phyloP scores from a whole-genome alignment of 179 eudicot genomes.

The Beta lomatogona region DNA sequence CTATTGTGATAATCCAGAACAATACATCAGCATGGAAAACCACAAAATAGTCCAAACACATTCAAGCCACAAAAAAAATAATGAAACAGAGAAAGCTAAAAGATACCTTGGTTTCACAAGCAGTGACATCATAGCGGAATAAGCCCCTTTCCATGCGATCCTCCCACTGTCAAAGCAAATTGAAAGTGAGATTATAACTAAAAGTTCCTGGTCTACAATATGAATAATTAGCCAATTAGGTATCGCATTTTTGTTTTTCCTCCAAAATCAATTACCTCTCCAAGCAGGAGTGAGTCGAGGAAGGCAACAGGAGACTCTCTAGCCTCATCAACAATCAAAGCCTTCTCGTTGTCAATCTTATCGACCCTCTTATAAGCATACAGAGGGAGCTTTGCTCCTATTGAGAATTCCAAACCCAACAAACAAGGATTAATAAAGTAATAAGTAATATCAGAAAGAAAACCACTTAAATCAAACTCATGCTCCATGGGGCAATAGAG shows the following conservation, averaged over 20 bases:
- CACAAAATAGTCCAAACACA: not conserved
- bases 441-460: not conserved
- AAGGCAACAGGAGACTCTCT: conserved; percentile 74
- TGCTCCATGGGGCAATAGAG: not conserved
- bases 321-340: conserved; percentile 37
- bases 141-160: conserved; percentile 88
- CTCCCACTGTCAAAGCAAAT: conserved; percentile 74
- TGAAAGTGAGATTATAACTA: not conserved
- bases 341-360: conserved; percentile 46
- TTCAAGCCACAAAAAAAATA: not conserved
- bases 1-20: conserved; percentile 30
- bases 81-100: conserved; percentile 9
- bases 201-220: not conserved
- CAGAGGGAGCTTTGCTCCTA: conserved; percentile 87
- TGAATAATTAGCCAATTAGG: not conserved
- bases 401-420: not conserved
- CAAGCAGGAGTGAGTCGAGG: conserved; percentile 87
- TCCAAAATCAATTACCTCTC: conserved; percentile 61
- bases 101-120: conserved; percentile 89
- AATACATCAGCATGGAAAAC: conserved; percentile 18
- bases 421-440: conserved; percentile 14
- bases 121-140: conserved; percentile 97
- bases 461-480: not conserved
- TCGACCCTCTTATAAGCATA: conserved; percentile 67
- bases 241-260: not conserved